phyloP scores from a whole-genome alignment of 2,329 filamentous ascomycete species.

The Trichoderma citrinoviride region DNA sequence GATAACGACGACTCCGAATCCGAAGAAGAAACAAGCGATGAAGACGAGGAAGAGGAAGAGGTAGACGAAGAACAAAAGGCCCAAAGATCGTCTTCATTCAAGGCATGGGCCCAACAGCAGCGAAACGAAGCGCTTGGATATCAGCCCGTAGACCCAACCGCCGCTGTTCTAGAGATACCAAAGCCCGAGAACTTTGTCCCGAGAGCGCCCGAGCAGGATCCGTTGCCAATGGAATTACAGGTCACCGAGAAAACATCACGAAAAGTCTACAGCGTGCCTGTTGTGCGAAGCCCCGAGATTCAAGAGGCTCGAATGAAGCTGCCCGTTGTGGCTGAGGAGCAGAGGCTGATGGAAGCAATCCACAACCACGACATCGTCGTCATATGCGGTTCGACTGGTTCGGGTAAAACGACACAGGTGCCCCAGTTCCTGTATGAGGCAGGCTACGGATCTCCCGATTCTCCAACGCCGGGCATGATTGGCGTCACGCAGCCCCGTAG shows the following conservation, averaged over 20 bases:
- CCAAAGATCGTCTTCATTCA: slow-evolving; percentile 67
- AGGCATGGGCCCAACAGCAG: slow-evolving; percentile 85
- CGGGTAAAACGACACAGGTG: slow-evolving; percentile 95
- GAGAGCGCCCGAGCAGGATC: slow-evolving; percentile 66
- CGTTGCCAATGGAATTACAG: slow-evolving; percentile 64
- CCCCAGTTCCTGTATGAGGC: slow-evolving; percentile 95
- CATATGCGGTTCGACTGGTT: slow-evolving; percentile 91
- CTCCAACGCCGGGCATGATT: slow-evolving; percentile 85
- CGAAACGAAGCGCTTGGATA: slow-evolving; percentile 79
- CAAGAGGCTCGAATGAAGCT: slow-evolving; percentile 75
- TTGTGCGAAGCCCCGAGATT: slow-evolving; percentile 68
- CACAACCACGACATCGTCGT: slow-evolving; percentile 88
- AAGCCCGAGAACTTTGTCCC: slow-evolving; percentile 63
- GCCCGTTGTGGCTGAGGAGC: slow-evolving; percentile 91
- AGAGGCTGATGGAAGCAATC: slow-evolving; percentile 96
- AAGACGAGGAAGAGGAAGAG: slow-evolving; percentile 27
- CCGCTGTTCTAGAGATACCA: slow-evolving; percentile 50
- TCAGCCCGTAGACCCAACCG: slow-evolving; percentile 44
- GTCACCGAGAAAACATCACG: slow-evolving; percentile 59
- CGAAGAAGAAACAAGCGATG: slow-evolving; percentile 35
- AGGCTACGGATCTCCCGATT: slow-evolving; percentile 76
- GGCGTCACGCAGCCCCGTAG: slow-evolving; percentile 91
- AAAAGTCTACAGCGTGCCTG: slow-evolving; percentile 72
- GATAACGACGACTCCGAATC: slow-evolving; percentile 33
- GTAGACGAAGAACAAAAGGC: slow-evolving; percentile 30